phyloP scores from a whole-genome alignment of 2,329 filamentous ascomycete genomes.

The Bipolaris zeicola region DNA sequence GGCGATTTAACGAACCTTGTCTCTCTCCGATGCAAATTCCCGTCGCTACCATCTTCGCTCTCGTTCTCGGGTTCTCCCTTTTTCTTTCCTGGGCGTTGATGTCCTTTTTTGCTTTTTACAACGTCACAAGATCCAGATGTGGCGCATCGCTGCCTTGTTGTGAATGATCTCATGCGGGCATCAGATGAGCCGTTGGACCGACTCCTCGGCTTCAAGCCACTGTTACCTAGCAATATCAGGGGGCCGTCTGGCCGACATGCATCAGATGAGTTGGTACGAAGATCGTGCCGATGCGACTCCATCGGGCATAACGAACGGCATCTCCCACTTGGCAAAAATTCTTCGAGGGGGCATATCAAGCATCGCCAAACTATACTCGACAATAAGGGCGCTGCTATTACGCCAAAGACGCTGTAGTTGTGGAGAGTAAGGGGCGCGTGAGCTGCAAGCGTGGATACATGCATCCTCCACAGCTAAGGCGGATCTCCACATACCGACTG shows the following conservation, averaged over 20 bases:
- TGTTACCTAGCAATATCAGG: conserved; percentile 2
- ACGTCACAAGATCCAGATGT: neutral
- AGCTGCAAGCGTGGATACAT: conserved; percentile 22
- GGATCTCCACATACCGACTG: conserved; percentile 12
- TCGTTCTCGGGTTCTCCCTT: neutral
- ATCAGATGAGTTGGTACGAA: neutral
- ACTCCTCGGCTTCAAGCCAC: neutral
- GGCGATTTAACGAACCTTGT: conserved; percentile 5
- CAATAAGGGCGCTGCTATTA: conserved; percentile 21
- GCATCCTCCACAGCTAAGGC: conserved; percentile 23
- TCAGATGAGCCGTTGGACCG: neutral
- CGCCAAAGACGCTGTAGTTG: conserved; percentile 14
- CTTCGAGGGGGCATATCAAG: neutral
- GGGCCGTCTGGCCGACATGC: neutral
- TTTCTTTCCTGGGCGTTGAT: neutral
- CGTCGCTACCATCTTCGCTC: neutral
- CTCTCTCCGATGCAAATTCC: neutral
- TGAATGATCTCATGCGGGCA: neutral
- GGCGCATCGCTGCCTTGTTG: neutral
- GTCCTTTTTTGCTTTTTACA: neutral
- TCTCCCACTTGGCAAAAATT: conserved; percentile 1
- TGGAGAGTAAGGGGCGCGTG: conserved; percentile 20
- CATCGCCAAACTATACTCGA: conserved; percentile 22
- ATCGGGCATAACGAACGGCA: neutral
- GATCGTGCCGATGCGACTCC: conserved; percentile 6